Evolutionary conservation across 1,284 basidiomycete genomes (phyloP), one percentile per base, ranked within the genome.

Genomic region (Binderoboletus segoi): DNA sequence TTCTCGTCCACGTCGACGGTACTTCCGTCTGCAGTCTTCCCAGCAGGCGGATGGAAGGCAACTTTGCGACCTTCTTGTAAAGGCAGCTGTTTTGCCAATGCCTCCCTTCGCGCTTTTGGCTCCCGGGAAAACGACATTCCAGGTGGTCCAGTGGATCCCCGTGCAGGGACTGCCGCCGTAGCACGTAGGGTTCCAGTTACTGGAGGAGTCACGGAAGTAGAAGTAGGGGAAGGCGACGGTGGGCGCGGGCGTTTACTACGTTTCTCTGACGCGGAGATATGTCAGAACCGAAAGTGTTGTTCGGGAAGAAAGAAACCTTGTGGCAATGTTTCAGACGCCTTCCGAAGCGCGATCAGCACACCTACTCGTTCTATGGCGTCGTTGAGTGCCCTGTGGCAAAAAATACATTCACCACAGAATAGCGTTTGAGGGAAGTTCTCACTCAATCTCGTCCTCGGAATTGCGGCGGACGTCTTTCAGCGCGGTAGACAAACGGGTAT

Each of bases 31-130:
- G 74, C 66, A 63, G 71, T 70, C 75, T 87, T 77, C 65, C 78
- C 71, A 58, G 71, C 52, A 67, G 86, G 85, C 10, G 86, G 87
- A 69, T 88, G 87, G 63, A 92, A 93, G 3, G 88, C 90, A 11
- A 93, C 89, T 62, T 88, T 89, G 51, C 90, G 78, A 18, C 85
- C 85, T 67, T 83, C 80, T 64, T 84, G 83, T 26, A 93, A 75
- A 16, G 88, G 87, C 5, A 88, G 73, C 59, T 87, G 86, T 56
- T 77, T 84, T 16, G 77, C 72, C 15, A 86, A 67, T 3, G 80
- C 81, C 61, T 89, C 86, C 61, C 83, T 78, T 41, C 87, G 79
- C 12, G 81, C 75, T 63, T 86, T 89, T 8, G 83, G 79, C 57
- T 89, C 88, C 49, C 85, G 81, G n/a, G 84, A 80, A 63, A 83